Evolutionary conservation across 2,329 filamentous ascomycete species (phyloP), one percentile per base, ranked within the genome.

Genomic region (Biscogniauxia marginata): DNA sequence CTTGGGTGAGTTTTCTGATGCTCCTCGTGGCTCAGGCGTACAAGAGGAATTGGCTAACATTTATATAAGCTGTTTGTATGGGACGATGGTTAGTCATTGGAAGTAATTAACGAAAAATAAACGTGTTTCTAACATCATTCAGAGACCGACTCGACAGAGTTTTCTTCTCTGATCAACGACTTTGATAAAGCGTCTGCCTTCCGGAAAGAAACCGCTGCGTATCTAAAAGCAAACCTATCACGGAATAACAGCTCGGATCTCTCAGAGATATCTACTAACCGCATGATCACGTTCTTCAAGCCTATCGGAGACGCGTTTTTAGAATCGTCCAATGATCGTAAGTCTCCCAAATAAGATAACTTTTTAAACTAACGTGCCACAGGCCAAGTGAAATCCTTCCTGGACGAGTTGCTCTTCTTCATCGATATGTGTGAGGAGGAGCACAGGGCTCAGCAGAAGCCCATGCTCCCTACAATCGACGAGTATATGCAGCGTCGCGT

Each of bases 71-170:
- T 60, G 16, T 60, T 59, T 39, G 46, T 21, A 6, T 59, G 56
- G 58, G 60, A 60, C 19, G 60, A 62, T 22, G 58, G 60, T 62
- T 52, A 6, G 30, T 16, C 7, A 39, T 6, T 18, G 5, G 8
- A 7, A n/a, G 7, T 18, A 5, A 18, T 16, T 6, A 3, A 7
- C 7, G 16, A 18, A 18, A 46, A 30, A 18, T 16, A 19, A 11
- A 22, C 7, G 18, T 22, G 22, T n/a, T 1, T 25, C 53, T 55
- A 7, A 53, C 21, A 9, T n/a, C 13, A 3, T 9, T 8, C 49
- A 62, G 60, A 62, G 47, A 58, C 50, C 13, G 60, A 60, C 25
- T 60, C 60, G 3, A 3, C 1, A 11, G 55, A 62, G 19, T 54
- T 49, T 45, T 58, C 58, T n/a, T 44, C 52, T 3, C 44, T 61